Evolutionary conservation across 768 basidiomycete genomes (phyloP), one percentile per base, ranked within the genome.

Genomic region (Lactarius trivialis): DNA sequence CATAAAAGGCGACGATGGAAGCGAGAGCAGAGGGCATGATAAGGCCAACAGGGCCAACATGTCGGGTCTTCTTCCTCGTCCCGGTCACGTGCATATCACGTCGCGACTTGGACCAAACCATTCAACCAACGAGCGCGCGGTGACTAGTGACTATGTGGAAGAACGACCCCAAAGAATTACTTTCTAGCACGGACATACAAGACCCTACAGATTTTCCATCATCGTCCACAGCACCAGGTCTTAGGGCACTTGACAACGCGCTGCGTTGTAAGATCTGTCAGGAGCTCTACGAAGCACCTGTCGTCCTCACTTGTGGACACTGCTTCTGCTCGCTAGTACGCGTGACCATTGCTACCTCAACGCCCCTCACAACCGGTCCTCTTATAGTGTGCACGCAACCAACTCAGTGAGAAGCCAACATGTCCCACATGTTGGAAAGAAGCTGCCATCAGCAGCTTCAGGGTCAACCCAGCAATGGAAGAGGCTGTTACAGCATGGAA

Each of bases 201-300:
- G 76, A 75, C 32, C 74, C 75, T 0, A 71, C 74, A n/a, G 76
- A 76, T 49, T 77, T 77, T 50, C 73, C 75, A 0, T 55, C 55
- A 11, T 17, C 55, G 9, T 41, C 61, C 4, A 62, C 37, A 9
- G 69, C 72, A 19, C 67, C 69, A 8, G 70, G 72, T 15, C 69
- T 78, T 7, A 60, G 66, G 21, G 70, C 69, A 14, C 69, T 78
- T 34, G 77, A 78, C 65, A 65, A 67, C 45, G 69, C 73, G 6
- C 60, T 76, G 28, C 69, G 74, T 41, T 79, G 77, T 61, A 73
- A 74, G 36, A 77, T 79, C 43, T 79, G 77, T 64, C 75, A 76
- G 64, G 75, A 76, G 37, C 68, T 74, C 19, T 75, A 73, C 56
- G 67, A 64, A 1, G 75, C 68, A 7, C 77, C 77, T 4, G 76